These are phyloP conservation scores for Jaapia argillacea DNA, from an alignment of 768 basidiomycete genomes.

Conservation along the genomic window DNA sequence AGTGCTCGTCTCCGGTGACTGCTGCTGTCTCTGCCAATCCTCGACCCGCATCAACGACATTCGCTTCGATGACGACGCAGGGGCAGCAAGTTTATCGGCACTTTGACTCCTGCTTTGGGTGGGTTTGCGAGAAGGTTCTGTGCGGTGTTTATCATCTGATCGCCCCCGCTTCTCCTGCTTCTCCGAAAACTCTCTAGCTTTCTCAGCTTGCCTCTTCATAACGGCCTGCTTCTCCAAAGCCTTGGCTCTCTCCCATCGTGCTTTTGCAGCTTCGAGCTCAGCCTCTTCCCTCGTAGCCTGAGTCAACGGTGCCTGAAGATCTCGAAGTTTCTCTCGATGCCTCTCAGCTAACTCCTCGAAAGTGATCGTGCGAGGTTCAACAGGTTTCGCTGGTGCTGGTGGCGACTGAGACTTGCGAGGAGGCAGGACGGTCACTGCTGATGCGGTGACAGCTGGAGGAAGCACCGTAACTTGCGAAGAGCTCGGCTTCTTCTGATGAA, in stretches of 20 bases:
- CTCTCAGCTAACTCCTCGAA: constrained; percentile 84
- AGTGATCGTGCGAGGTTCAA: constrained; percentile 50
- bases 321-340: constrained; percentile 75
- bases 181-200: constrained; percentile 35
- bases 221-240: constrained; percentile 68
- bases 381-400: constrained; percentile 38
- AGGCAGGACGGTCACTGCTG: constrained; percentile 27
- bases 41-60: constrained; percentile 74
- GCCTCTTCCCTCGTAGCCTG: constrained; percentile 70
- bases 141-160: constrained; percentile 25
- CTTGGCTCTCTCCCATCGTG: constrained; percentile 77
- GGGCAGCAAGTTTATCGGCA: constrained; percentile 45
- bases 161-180: constrained; percentile 43
- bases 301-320: constrained; percentile 79
- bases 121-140: constrained; percentile 2
- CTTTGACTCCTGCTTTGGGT: constrained; percentile 26
- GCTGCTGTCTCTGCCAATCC: constrained; percentile 75
- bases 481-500: constrained; percentile 12
- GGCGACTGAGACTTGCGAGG: constrained; percentile 25
- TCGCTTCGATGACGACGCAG: constrained; percentile 42
- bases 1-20: constrained; percentile 23
- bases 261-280: constrained; percentile 62
- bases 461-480: too few relatives aligned
- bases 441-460: constrained; percentile 22
- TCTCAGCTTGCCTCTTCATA: constrained; percentile 62